Conservation (phyloP, 2,329 filamentous ascomycete genomes). For the Colletotrichum tofieldiae region DNA sequence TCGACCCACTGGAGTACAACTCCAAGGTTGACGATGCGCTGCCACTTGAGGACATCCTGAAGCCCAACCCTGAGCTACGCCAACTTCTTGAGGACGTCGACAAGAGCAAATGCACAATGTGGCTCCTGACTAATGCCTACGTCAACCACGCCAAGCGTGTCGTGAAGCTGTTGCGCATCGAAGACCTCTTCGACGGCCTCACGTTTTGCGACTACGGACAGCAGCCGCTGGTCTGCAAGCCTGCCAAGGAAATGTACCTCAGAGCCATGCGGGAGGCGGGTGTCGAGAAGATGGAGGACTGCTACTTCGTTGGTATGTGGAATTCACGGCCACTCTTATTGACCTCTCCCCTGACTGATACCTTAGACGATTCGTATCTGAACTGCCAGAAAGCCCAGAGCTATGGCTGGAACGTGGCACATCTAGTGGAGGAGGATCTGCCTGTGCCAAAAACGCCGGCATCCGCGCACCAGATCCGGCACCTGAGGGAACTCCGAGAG, state of each 20-base stretch:
- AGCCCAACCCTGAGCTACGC: slow-evolving; percentile 82
- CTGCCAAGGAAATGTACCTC: slow-evolving; percentile 83
- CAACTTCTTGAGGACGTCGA: slow-evolving; percentile 87
- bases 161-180: slow-evolving; percentile 83
- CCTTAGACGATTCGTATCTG: slow-evolving; percentile 84
- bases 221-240: slow-evolving; percentile 87
- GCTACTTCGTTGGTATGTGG: slow-evolving; percentile 92
- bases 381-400: slow-evolving; percentile 86
- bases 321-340: background rate
- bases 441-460: slow-evolving; percentile 74
- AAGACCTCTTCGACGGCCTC: slow-evolving; percentile 93
- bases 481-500: slow-evolving; percentile 81
- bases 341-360: slow-evolving; percentile 22
- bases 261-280: slow-evolving; percentile 92
- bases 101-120: slow-evolving; percentile 84
- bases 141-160: slow-evolving; percentile 89
- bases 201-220: slow-evolving; percentile 93
- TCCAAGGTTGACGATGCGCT: slow-evolving; percentile 94
- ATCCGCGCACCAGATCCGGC: slow-evolving; percentile 81
- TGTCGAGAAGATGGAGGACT: slow-evolving; percentile 76
- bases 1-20: slow-evolving; percentile 96
- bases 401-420: slow-evolving; percentile 88
- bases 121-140: slow-evolving; percentile 98
- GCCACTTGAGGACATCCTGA: slow-evolving; percentile 87
- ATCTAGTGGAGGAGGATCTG: slow-evolving; percentile 86